Conservation (phyloP, 176 grass and related monocot genomes). For the Carex kokanica region DNA sequence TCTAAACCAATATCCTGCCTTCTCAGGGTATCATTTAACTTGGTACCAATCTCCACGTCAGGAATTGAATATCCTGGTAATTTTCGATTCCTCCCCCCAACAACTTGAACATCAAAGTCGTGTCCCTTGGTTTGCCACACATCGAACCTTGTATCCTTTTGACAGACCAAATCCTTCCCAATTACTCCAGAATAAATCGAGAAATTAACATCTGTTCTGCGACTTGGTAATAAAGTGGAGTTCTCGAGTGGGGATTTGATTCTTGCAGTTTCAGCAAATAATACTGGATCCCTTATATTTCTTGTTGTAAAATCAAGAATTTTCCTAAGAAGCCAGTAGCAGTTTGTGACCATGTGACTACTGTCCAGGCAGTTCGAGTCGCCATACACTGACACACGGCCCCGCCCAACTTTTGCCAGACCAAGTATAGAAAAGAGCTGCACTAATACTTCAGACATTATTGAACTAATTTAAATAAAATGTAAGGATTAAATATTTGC, state of each 20-base stretch:
- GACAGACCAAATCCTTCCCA: slow-evolving; percentile 82
- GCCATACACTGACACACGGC: slow-evolving; percentile 77
- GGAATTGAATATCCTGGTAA: slow-evolving; percentile 51
- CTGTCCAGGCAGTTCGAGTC: slow-evolving; percentile 98
- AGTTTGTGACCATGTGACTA: slow-evolving; percentile 99
- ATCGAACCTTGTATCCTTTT: slow-evolving; percentile 74
- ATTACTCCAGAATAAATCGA: slow-evolving; percentile 67
- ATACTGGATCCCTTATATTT: slow-evolving; percentile 71
- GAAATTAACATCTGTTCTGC: slow-evolving; percentile 84
- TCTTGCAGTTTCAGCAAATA: slow-evolving; percentile 68
- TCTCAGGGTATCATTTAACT: slow-evolving; percentile 25
- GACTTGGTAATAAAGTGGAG: slow-evolving; percentile 41
- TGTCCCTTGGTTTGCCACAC: slow-evolving; percentile 84
- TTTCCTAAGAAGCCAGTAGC: slow-evolving; percentile 91
- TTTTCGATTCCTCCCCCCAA: slow-evolving; percentile 47
- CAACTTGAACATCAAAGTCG: slow-evolving; percentile 41
- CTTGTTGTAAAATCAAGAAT: slow-evolving; percentile 81
- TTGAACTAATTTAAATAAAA: slow-evolving; percentile 7
- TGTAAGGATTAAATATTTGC: neutral
- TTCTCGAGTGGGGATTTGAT: slow-evolving; percentile 54
- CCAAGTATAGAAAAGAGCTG: slow-evolving; percentile 82
- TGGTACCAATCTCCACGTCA: slow-evolving; percentile 33
- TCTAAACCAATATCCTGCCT: slow-evolving; percentile 30
- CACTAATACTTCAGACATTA: slow-evolving; percentile 2
- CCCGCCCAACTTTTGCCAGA: slow-evolving; percentile 55